Conservation (phyloP, 2,329 filamentous ascomycete species). For the Byssochlamys sp. region DNA sequence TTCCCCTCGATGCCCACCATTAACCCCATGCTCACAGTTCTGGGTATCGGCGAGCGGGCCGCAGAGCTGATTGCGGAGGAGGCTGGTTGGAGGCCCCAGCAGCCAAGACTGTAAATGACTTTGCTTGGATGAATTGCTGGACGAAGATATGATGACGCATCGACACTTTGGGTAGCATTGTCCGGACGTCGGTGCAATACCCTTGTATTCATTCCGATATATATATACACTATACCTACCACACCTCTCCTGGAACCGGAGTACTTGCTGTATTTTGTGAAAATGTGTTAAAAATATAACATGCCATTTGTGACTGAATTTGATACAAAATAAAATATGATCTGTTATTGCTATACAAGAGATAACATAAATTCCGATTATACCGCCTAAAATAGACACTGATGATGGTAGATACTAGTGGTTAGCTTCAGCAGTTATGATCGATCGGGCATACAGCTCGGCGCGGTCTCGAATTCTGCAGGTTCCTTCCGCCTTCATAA, state of each 20-base stretch:
- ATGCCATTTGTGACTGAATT: neutral
- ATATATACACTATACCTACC: neutral
- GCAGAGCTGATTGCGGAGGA: slow-evolving; percentile 75
- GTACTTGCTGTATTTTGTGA: neutral
- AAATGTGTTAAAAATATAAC: neutral
- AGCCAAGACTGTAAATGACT: slow-evolving; percentile 42
- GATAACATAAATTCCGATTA: neutral
- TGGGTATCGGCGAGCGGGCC: slow-evolving; percentile 71
- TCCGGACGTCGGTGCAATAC: neutral
- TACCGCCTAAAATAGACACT: neutral
- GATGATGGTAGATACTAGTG: neutral
- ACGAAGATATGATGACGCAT: neutral
- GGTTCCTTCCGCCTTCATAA: too few relatives aligned
- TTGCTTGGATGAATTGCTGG: neutral
- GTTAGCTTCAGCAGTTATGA: neutral
- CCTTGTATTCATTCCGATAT: neutral
- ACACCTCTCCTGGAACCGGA: neutral
- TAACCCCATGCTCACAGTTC: slow-evolving; percentile 84
- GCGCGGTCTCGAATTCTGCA: too few relatives aligned
- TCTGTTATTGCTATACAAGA: neutral
- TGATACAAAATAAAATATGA: neutral
- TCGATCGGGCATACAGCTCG: neutral
- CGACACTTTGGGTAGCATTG: neutral
- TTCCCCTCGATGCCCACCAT: slow-evolving; percentile 80
- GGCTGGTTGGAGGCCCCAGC: slow-evolving; percentile 54